Evolutionary conservation across 176 grass and related monocot genomes (phyloP).

Genomic region (Oryza nivara): DNA sequence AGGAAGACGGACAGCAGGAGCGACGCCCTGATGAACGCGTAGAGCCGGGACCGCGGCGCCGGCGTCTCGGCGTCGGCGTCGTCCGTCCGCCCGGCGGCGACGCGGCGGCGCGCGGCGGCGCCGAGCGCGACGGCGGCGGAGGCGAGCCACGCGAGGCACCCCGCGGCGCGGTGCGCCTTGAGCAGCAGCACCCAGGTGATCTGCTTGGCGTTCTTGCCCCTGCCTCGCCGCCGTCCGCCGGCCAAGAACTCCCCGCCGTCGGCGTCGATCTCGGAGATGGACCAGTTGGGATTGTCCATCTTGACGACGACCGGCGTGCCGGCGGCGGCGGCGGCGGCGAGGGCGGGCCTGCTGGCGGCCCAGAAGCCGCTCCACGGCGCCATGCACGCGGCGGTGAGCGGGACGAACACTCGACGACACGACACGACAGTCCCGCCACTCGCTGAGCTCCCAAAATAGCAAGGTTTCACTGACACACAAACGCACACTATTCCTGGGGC

Average conservation of each 20-base stretch:
- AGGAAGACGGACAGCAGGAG: constrained; percentile 63
- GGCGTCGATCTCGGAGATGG: constrained; percentile 63
- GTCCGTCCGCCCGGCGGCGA: constrained; percentile 48
- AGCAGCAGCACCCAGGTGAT: constrained; percentile 95
- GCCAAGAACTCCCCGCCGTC: constrained; percentile 30
- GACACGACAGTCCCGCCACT: background rate
- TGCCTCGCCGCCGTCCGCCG: background rate
- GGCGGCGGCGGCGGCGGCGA: background rate
- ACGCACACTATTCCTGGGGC: constrained; percentile 24
- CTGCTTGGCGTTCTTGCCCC: constrained; percentile 75
- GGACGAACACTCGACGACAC: background rate
- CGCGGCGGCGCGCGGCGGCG: constrained; percentile 53
- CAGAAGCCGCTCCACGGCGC: constrained; percentile 65
- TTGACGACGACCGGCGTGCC: constrained; percentile 87
- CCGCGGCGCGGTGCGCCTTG: constrained; percentile 83
- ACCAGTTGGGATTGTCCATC: constrained; percentile 96
- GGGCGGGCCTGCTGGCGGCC: constrained; percentile 25
- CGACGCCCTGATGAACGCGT: constrained; percentile 59
- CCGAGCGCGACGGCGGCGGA: constrained; percentile 60
- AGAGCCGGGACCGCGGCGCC: constrained; percentile 51
- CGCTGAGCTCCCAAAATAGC: constrained; percentile 30
- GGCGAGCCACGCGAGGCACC: constrained; percentile 70
- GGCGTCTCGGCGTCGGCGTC: constrained; percentile 14
- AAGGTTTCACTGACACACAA: constrained; percentile 6
- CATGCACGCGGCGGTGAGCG: constrained; percentile 33